These are phyloP conservation scores for Argentina anserina DNA, from an alignment of 306 rosid genomes.

Conservation along the genomic window DNA sequence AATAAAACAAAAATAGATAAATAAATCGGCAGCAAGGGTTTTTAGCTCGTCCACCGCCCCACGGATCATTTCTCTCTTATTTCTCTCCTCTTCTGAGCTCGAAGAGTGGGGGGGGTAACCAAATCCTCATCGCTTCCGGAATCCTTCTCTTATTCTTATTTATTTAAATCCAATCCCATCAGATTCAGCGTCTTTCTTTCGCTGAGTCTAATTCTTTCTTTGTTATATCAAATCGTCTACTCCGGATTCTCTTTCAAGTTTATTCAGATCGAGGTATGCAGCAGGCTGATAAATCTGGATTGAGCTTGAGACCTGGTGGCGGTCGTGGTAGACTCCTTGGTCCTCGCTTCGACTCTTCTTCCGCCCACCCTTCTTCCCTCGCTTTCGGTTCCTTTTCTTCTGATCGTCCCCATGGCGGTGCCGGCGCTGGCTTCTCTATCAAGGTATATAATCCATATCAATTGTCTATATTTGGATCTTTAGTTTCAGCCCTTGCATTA, in stretches of 20 bases:
- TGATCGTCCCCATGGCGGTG: slow-evolving; percentile 68
- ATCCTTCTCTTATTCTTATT: background rate
- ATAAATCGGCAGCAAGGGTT: slow-evolving; percentile 34
- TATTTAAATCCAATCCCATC: slow-evolving; percentile 23
- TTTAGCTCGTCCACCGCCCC: slow-evolving; percentile 31
- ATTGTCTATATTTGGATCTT: slow-evolving; percentile 17
- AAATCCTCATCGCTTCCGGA: slow-evolving; percentile 3
- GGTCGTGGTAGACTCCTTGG: slow-evolving; percentile 79
- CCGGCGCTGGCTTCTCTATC: slow-evolving; percentile 41
- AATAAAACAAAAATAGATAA: background rate
- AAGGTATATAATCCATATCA: slow-evolving; percentile 46
- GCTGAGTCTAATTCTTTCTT: slow-evolving; percentile 38
- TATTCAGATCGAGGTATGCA: slow-evolving; percentile 88
- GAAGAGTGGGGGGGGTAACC: slow-evolving; percentile 3
- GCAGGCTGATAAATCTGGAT: slow-evolving; percentile 82
- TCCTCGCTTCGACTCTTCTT: slow-evolving; percentile 65
- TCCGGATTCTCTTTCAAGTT: slow-evolving; percentile 29
- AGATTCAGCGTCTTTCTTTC: slow-evolving; percentile 37
- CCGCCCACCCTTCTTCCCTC: slow-evolving; percentile 41
- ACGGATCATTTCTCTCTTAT: slow-evolving; percentile 21
- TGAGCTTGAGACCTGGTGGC: slow-evolving; percentile 99
- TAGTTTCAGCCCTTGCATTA: background rate
- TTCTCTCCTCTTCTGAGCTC: slow-evolving; percentile 20
- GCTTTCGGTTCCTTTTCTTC: slow-evolving; percentile 66
- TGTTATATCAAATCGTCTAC: slow-evolving; percentile 14